These are phyloP conservation scores for Entelexis sorbosivorans DNA, from an alignment of 1,139 yeast genomes.

Conservation along the genomic window DNA sequence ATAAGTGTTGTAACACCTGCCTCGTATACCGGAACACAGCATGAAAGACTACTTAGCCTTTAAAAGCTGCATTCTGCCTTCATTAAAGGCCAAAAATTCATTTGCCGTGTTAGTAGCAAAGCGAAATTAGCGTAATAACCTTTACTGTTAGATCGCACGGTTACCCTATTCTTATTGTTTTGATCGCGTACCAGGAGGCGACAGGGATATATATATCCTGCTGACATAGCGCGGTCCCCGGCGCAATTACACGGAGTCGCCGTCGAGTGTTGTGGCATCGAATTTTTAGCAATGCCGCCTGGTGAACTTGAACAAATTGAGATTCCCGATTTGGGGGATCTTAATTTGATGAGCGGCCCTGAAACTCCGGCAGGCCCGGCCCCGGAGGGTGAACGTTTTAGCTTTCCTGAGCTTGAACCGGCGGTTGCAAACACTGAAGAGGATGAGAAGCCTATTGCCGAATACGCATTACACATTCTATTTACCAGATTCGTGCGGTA, in stretches of 20 bases:
- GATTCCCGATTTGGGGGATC: constrained; percentile 20
- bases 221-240: neutral
- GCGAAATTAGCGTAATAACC: too few relatives aligned
- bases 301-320: constrained; percentile 22
- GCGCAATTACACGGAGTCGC: neutral
- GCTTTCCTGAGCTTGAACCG: neutral
- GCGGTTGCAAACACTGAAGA: constrained; percentile 9
- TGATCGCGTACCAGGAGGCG: neutral
- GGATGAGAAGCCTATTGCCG: constrained; percentile 57
- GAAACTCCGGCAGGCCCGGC: neutral
- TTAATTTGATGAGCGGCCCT: constrained; percentile 1
- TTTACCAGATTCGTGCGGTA: constrained; percentile 87
- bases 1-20: too few relatives aligned
- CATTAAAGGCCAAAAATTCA: too few relatives aligned
- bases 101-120: too few relatives aligned
- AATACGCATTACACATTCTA: constrained; percentile 83
- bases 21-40: too few relatives aligned
- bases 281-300: neutral
- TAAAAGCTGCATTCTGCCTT: too few relatives aligned
- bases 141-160: too few relatives aligned
- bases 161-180: neutral
- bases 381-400: neutral
- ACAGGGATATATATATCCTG: too few relatives aligned
- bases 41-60: too few relatives aligned
- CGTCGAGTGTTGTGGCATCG: neutral